phyloP scores from a whole-genome alignment of 306 rosid genomes.

The Dalbergia cochinchinensis region DNA sequence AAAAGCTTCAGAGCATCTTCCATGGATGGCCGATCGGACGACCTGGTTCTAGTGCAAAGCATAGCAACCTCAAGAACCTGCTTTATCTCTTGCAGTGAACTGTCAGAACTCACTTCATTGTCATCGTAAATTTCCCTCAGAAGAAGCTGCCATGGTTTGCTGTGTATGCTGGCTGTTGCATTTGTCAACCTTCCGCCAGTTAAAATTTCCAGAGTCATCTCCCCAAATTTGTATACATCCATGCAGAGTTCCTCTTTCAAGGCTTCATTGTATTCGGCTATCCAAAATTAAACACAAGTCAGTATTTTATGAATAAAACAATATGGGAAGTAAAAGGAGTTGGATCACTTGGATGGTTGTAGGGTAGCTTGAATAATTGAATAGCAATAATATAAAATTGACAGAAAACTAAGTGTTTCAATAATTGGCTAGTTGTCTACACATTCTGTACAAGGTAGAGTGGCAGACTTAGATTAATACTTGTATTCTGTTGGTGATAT shows the following conservation, averaged over 20 bases:
- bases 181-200: conserved; percentile 65
- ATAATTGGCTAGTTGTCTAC: not conserved
- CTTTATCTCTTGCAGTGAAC: conserved; percentile 63
- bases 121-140: conserved; percentile 68
- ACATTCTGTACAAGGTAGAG: not conserved
- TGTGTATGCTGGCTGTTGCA: conserved; percentile 64
- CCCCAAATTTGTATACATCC: conserved; percentile 82
- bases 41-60: conserved; percentile 74
- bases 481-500: not conserved
- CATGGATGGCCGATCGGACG: conserved; percentile 77
- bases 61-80: conserved; percentile 72
- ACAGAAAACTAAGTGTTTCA: conserved; percentile 5
- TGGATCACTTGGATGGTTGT: not conserved
- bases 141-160: conserved; percentile 65
- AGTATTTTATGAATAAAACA: not conserved
- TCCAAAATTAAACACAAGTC: conserved; percentile 29
- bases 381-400: not conserved
- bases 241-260: conserved; percentile 70
- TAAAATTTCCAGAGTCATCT: conserved; percentile 72
- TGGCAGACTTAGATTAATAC: not conserved
- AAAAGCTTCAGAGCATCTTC: conserved; percentile 73
- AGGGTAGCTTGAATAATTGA: conserved; percentile 21
- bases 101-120: conserved; percentile 59
- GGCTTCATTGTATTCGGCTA: conserved; percentile 62
- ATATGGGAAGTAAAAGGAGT: not conserved